These are phyloP conservation scores for Candida xiaguanensis DNA, from an alignment of 805 yeast genomes.

Conservation along the genomic window DNA sequence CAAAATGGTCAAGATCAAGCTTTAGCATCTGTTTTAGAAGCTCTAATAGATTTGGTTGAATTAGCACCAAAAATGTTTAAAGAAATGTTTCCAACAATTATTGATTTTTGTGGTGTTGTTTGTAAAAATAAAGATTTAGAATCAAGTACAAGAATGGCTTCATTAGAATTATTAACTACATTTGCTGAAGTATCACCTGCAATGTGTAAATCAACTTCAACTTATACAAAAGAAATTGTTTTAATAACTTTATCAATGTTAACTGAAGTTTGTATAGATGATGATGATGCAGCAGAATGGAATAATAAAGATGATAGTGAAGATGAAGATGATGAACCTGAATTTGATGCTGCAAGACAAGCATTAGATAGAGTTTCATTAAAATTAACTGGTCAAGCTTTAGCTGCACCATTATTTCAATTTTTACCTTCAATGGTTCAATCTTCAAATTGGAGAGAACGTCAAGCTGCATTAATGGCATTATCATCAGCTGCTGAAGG, in stretches of 20 bases:
- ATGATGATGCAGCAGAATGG: conserved; percentile 81
- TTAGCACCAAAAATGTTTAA: conserved; percentile 92
- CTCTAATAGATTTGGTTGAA: conserved; percentile 84
- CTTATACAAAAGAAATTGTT: conserved; percentile 70
- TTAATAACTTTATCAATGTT: conserved; percentile 74
- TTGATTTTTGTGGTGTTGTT: conserved; percentile 81
- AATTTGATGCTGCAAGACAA: conserved; percentile 89
- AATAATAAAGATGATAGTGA: conserved; percentile 81
- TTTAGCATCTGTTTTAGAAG: conserved; percentile 82
- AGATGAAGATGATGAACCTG: conserved; percentile 75
- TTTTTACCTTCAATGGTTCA: conserved; percentile 79
- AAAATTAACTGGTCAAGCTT: conserved; percentile 73
- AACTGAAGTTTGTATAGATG: conserved; percentile 88
- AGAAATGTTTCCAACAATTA: conserved; percentile 85
- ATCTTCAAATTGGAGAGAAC: conserved; percentile 83
- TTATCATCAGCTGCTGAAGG: conserved; percentile 97
- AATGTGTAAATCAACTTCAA: conserved; percentile 82
- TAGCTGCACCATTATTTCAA: conserved; percentile 84
- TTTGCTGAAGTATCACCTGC: conserved; percentile 91
- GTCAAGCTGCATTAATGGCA: conserved; percentile 97
- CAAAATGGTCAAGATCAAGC: conserved; percentile 77
- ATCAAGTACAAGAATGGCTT: conserved; percentile 73
- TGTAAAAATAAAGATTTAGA: conserved; percentile 80
- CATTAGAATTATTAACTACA: conserved; percentile 83
- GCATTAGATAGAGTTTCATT: conserved; percentile 89